Conservation (phyloP, 805 yeast genomes). For the Teunomyces aglyptinius region DNA sequence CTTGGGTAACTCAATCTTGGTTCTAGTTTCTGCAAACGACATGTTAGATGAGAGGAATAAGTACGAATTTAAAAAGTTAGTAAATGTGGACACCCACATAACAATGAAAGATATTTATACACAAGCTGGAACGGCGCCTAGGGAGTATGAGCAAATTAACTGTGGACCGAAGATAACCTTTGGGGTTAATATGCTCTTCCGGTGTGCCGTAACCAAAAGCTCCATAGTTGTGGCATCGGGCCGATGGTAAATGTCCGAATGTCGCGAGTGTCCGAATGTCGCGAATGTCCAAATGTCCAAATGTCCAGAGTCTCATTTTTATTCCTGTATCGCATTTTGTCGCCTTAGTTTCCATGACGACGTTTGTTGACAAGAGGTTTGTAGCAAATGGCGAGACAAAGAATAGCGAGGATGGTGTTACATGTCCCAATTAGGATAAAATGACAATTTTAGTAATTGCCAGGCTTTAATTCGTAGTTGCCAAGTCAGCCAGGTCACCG, state of each 20-base stretch:
- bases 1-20: conserved; percentile 31
- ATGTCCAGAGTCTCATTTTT: too few relatives aligned
- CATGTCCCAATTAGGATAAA: neutral
- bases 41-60: neutral
- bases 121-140: neutral
- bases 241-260: neutral
- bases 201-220: neutral
- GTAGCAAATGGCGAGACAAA: neutral
- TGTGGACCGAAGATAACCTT: neutral
- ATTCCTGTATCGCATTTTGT: too few relatives aligned
- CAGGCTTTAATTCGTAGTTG: neutral
- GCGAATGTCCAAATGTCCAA: too few relatives aligned
- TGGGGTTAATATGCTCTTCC: neutral
- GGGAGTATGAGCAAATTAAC: neutral
- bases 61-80: neutral
- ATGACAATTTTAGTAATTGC: neutral
- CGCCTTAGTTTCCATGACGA: too few relatives aligned
- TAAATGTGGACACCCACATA: neutral
- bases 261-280: neutral
- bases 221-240: neutral
- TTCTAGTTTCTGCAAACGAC: conserved; percentile 1
- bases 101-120: conserved; percentile 1
- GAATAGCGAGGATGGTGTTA: neutral
- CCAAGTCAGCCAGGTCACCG: neutral
- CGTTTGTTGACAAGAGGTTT: neutral